Percentiles rank a stretch among this genome's conserved stretches.
phyloP scores from a whole-genome alignment of 202 grass and related monocot genomes.

The Cymbopogon flexuosus region DNA sequence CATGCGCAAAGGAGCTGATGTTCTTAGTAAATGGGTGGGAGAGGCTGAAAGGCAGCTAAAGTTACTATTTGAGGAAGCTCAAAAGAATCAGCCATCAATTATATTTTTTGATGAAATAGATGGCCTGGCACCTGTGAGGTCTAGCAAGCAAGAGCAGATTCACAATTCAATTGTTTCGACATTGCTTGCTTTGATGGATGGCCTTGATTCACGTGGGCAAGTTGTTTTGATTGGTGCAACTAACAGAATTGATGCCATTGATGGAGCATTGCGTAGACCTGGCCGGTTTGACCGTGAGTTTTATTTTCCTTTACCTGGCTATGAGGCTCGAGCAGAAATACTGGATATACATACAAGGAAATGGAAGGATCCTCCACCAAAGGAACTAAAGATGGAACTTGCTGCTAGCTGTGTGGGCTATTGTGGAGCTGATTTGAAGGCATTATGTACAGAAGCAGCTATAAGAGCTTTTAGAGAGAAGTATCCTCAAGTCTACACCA shows the following conservation, averaged over 20 bases:
- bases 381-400: conserved; percentile 85
- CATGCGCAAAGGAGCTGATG: conserved; percentile 99
- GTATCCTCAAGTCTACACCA: conserved; percentile 96
- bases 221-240: conserved; percentile 99
- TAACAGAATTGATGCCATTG: conserved; percentile 97
- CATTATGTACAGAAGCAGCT: conserved; percentile 94
- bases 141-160: conserved; percentile 99
- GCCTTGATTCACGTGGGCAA: conserved; percentile 95
- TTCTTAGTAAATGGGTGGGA: conserved; percentile 99
- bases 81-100: conserved; percentile 96
- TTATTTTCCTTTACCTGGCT: conserved; percentile 92
- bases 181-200: conserved; percentile 98
- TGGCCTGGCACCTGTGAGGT: conserved; percentile 97
- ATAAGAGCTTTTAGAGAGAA: conserved; percentile 96
- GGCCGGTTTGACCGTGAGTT: conserved; percentile 99
- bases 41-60: conserved; percentile 98
- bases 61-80: conserved; percentile 98
- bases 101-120: conserved; percentile 99
- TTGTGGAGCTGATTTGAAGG: conserved; percentile 97
- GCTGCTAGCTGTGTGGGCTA: conserved; percentile 96
- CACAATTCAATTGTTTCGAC: conserved; percentile 99
- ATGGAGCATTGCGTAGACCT: conserved; percentile 93
- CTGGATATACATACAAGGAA: conserved; percentile 96
- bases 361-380: conserved; percentile 83
- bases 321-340: conserved; percentile 85